Evolutionary conservation across 2,329 filamentous ascomycete species (phyloP).

Genomic region (Cucurbitaria berberidis): DNA sequence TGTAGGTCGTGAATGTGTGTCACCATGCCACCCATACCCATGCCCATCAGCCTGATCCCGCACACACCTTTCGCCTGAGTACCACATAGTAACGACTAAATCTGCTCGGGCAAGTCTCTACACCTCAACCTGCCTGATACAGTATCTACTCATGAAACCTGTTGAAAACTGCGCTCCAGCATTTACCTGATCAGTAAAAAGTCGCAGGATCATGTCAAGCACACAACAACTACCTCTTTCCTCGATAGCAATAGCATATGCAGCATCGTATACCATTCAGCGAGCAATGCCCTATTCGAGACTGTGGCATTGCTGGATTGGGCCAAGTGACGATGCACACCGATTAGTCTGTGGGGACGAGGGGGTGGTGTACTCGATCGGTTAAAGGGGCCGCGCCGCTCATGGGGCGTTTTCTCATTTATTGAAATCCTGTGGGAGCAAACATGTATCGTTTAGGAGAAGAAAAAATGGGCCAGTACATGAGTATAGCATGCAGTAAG

Average conservation of each 20-base stretch:
- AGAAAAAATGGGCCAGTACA: neutral
- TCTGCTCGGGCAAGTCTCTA: neutral
- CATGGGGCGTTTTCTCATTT: neutral
- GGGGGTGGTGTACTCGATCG: neutral
- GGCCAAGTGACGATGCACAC: neutral
- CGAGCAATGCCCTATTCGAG: neutral
- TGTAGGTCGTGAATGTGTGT: neutral
- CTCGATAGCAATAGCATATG: neutral
- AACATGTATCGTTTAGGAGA: neutral
- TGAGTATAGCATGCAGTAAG: neutral
- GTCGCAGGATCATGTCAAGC: neutral
- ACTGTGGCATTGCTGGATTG: neutral
- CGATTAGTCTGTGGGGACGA: neutral
- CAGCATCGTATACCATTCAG: neutral
- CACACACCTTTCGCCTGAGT: too few species aligned
- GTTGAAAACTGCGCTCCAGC: slow-evolving; percentile 10
- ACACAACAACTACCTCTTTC: neutral
- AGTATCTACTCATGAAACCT: slow-evolving; percentile 4
- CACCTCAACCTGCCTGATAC: slow-evolving; percentile 12
- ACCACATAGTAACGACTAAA: neutral
- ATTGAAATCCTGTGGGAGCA: neutral
- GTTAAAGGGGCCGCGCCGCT: neutral
- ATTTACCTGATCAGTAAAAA: slow-evolving; percentile 14
- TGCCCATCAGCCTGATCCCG: too few species aligned
- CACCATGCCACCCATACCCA: neutral